Evolutionary conservation across 352 stramenopile species (phyloP), one percentile per base, ranked within the genome.

Genomic region (Pythium vanterpoolii): DNA sequence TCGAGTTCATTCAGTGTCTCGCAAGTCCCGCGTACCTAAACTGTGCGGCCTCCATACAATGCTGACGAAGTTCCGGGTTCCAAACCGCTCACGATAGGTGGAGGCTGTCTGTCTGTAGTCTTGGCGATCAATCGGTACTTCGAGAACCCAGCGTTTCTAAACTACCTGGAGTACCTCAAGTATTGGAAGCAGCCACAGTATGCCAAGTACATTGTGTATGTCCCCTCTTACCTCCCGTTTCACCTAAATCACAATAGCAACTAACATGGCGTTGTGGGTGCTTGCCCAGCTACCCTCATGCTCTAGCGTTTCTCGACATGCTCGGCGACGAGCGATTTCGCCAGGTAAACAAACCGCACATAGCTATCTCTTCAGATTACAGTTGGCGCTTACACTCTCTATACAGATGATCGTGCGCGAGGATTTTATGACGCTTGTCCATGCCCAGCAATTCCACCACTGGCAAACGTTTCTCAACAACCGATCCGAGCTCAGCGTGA

Each of bases 121-220:
- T 71, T 97, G 5, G 89, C 90, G 34, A 95, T 96, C 70, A 95
- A 96, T 60, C 73, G 83, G 36, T 96, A 96, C 77, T 95, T 97
- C 50, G 89, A 97, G 45, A 92, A 97, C 63, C 75, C 76, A 1
- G 75, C 80, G 38, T 97, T 97, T 69, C 72, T 97, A 57, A 87
- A 89, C 64, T 97, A 96, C 72, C 68, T 97, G 45, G 65, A 92
- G 56, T 97, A 97, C 68, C 78, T 97, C 60, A 89, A 93, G 69
- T 97, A 97, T 75, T 97, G 88, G 87, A 95, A 95, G 63, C 68
- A 93, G 68, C 90, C 90, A 40, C 81, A 97, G 58, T 97, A 97
- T 57, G 86, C 86, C 56, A 89, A 93, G 66, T 97, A 95, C 68
- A 86, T 97, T 31, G 79, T 95, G 74, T 90, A 23, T 39, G 7